Evolutionary conservation across 352 stramenopile species (phyloP).

Genomic region (Phytopythium sindhum): DNA sequence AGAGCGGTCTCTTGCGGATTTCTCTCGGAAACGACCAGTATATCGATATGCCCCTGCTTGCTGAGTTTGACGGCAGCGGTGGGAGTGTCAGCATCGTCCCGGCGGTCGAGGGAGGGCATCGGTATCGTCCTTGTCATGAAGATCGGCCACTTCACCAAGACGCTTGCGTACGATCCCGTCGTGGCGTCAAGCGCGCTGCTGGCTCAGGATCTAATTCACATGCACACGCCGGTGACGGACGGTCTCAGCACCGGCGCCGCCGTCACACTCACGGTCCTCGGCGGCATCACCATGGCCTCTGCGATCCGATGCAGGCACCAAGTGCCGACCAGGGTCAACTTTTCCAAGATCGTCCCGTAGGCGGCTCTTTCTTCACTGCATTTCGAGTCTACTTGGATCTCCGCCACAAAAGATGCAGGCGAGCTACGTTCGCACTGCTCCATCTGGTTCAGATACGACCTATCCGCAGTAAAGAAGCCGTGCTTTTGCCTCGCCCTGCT

Average conservation of each 20-base stretch:
- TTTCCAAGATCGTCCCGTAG: background rate
- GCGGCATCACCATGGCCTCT: background rate
- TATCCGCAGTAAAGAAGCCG: too few species aligned
- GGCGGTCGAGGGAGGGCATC: background rate
- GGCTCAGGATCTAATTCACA: background rate
- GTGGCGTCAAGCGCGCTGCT: constrained; percentile 9
- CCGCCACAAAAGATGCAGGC: too few species aligned
- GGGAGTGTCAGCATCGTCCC: background rate
- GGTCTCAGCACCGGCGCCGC: background rate
- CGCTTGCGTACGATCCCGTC: constrained; percentile 2
- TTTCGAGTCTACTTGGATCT: too few species aligned
- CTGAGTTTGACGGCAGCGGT: constrained; percentile 11
- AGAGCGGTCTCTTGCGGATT: constrained; percentile 1
- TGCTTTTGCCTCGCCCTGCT: too few species aligned
- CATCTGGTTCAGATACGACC: too few species aligned
- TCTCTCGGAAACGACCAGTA: constrained; percentile 7
- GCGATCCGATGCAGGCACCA: background rate
- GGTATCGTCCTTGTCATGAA: background rate
- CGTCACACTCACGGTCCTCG: background rate
- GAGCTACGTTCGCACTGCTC: too few species aligned
- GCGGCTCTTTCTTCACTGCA: background rate
- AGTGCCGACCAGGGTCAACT: background rate
- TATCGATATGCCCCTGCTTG: constrained; percentile 15
- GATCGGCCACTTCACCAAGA: background rate
- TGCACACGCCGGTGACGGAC: background rate